Percentiles rank a stretch among this genome's conserved stretches.
Conservation (phyloP, 2,329 filamentous ascomycete species). For the Pseudogymnoascus sp. region DNA sequence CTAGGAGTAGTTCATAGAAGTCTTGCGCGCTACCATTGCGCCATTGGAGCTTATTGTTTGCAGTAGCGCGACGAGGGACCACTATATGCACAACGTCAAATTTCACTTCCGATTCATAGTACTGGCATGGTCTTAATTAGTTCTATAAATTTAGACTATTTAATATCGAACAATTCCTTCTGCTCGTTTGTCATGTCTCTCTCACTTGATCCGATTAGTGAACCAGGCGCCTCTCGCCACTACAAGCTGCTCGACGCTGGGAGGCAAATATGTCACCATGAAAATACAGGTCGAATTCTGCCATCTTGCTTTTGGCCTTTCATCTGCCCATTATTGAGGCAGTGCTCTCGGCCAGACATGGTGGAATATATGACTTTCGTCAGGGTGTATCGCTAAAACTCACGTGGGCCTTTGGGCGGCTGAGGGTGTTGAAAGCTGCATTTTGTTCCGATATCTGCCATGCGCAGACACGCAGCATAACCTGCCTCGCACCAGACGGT, state of each 20-base stretch:
- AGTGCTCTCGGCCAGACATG: not conserved
- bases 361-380: not conserved
- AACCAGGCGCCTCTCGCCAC: not conserved
- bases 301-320: too few species aligned
- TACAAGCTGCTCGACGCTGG: not conserved
- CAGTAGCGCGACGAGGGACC: not conserved
- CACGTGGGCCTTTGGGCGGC: not conserved
- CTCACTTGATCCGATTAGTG: not conserved
- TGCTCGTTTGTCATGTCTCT: not conserved
- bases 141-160: not conserved
- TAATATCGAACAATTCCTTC: not conserved
- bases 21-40: constrained; percentile 7
- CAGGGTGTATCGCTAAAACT: not conserved
- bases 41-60: not conserved
- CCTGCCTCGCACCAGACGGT: not conserved
- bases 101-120: not conserved
- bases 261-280: too few species aligned
- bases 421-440: not conserved
- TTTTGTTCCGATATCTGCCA: not conserved
- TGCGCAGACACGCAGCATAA: not conserved
- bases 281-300: too few species aligned
- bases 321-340: not conserved
- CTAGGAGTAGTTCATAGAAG: not conserved
- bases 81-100: not conserved
- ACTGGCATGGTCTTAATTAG: too few species aligned